These are phyloP conservation scores for Erucastrum elatum DNA, from an alignment of 345 rosid species.

Conservation along the genomic window DNA sequence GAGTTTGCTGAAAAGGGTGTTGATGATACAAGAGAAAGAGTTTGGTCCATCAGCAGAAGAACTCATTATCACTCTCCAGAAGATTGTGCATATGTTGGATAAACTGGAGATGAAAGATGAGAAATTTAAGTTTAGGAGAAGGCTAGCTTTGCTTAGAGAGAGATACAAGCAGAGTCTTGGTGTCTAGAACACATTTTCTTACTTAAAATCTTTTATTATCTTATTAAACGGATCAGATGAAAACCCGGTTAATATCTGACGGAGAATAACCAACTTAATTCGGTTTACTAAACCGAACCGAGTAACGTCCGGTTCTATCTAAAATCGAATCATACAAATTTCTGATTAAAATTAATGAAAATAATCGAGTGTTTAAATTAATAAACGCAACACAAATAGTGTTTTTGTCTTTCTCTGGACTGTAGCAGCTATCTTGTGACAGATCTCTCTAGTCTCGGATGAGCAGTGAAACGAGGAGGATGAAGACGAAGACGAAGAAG, in stretches of 20 bases:
- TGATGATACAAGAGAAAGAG: slow-evolving; percentile 76
- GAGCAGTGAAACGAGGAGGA: too few relatives aligned
- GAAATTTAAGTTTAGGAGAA: slow-evolving; percentile 58
- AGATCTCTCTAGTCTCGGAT: too few relatives aligned
- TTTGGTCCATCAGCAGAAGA: slow-evolving; percentile 68
- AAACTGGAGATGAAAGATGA: slow-evolving; percentile 71
- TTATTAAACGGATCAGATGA: too few relatives aligned
- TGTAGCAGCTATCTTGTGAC: background rate
- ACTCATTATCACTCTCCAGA: slow-evolving; percentile 64
- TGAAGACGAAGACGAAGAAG: too few relatives aligned
- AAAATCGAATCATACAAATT: too few relatives aligned
- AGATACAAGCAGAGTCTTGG: slow-evolving; percentile 56
- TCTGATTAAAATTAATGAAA: background rate
- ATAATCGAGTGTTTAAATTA: background rate
- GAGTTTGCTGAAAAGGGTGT: slow-evolving; percentile 56
- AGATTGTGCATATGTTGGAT: slow-evolving; percentile 59
- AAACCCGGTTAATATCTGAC: too few relatives aligned
- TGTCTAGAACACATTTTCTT: background rate
- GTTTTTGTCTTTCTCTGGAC: too few relatives aligned
- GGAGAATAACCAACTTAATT: too few relatives aligned
- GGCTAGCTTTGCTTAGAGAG: slow-evolving; percentile 55
- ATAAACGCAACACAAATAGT: background rate
- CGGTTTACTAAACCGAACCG: too few relatives aligned
- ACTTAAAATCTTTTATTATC: too few relatives aligned
- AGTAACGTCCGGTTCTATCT: too few relatives aligned